Base-by-base conservation (phyloP, 202 grass and related monocot genomes). In the Sporobolus alterniflorus region DNA sequence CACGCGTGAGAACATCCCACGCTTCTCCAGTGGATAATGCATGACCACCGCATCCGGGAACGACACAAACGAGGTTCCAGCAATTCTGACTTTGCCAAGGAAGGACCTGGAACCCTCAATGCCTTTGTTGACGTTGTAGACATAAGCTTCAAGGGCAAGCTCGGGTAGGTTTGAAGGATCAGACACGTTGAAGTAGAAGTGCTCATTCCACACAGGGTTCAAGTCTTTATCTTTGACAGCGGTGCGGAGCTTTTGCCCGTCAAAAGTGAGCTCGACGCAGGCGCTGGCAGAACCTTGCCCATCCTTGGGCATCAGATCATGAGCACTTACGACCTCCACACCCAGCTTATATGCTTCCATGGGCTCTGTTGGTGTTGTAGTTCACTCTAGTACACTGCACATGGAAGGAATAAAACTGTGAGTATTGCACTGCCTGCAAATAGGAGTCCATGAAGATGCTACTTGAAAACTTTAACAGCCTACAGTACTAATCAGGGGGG, bases 241-340 rank as follows among this genome's bases (percentile, higher is more conserved):
- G 0, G 93, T 99, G 34, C 96, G 93, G 74, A 93, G 96, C 70
- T 85, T 84, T 81, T 99, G 96, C 40, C 91, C 96, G 54, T 94
- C 93, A 32, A 99, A 99, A 8, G 79, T 92, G 30, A 99, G 89
- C 78, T 99, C 96, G 1, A 99, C 96, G 1, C 80, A 96, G 30
- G 96, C 80, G 16, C 81, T 96, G 17, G 96, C 85, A 75, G 91
- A 99, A 76, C 96, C 96, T 20, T 94, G 82, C 64, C 93, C 93
- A 24, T 99, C 96, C 82, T 96, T 99, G 42, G 96, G 93, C 93
- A 99, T 99, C 9, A 99, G 87, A 67, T 99, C 96, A 21, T 96
- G 91, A 44, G 96, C 96, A 73, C 91, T 94, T 48, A 28, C 57
- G 9, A 96, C 88, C 82, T 99, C 96, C 51, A 99, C 91, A 11